A percentile compares a stretch with the other conserved stretches of the same genome.
These are phyloP conservation scores for Cercospora zeina DNA, from an alignment of 2,329 filamentous ascomycete genomes.

Conservation along the genomic window DNA sequence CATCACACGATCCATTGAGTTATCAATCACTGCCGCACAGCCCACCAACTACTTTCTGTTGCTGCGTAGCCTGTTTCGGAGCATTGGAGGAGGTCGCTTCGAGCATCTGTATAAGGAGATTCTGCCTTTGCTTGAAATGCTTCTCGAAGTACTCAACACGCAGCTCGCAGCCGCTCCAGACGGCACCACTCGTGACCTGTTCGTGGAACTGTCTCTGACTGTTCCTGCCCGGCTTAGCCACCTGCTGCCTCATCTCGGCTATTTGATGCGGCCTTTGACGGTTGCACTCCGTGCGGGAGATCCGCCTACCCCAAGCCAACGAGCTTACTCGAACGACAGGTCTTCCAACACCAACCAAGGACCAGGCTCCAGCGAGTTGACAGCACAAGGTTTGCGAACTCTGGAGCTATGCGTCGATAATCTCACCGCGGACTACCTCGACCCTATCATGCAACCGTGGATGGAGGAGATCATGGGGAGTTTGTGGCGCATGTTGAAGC, in stretches of 20 bases:
- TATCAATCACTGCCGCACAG: constrained; percentile 92
- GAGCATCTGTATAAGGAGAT: constrained; percentile 99
- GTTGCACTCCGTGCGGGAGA: constrained; percentile 81
- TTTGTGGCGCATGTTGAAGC: constrained; percentile 90
- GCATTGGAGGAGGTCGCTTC: constrained; percentile 95
- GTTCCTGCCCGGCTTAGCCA: constrained; percentile 94
- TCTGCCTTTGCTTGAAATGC: constrained; percentile 91
- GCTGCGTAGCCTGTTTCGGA: constrained; percentile 86
- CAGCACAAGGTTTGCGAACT: constrained; percentile 89
- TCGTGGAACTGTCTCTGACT: constrained; percentile 94
- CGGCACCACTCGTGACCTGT: constrained; percentile 86
- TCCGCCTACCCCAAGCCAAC: constrained; percentile 47
- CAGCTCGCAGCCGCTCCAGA: constrained; percentile 86
- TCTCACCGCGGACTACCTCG: constrained; percentile 92
- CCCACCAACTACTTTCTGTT: constrained; percentile 99
- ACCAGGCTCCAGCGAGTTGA: constrained; percentile 62
- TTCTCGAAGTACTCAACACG: constrained; percentile 95
- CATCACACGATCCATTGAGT: constrained; percentile 92
- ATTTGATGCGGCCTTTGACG: constrained; percentile 95
- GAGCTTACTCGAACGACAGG: constrained; percentile 29
- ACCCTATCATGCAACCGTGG: constrained; percentile 98
- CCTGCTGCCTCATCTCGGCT: constrained; percentile 89
- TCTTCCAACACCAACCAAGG: constrained; percentile 30
- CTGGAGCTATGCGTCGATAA: constrained; percentile 98
- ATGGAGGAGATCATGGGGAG: constrained; percentile 99